Base-by-base conservation (phyloP, 1,284 basidiomycete species). In the Mycosarcoma mackinlayi region DNA sequence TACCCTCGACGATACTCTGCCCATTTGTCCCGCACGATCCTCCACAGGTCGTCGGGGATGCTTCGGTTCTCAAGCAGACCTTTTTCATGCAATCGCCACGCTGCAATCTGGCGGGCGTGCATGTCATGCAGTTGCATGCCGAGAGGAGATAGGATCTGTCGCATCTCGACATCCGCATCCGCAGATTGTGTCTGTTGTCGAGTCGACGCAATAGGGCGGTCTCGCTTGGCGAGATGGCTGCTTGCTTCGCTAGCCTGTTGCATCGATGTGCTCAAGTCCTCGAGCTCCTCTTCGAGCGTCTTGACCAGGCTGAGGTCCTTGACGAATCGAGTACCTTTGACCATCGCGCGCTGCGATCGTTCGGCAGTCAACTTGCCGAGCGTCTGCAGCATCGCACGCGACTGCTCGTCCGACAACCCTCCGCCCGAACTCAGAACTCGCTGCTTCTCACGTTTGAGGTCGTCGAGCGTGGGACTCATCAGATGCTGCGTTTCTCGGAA, bases 81-180 rank as follows among this genome's bases (percentile, higher is more conserved):
- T 5, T 2, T 3, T 16, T 57, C 60, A 14, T 31, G 23, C 14
- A 51, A 33, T 5, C 53, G 60, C 48, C 49, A 57, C 1, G 25
- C 24, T 11, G 53, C 60, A 30, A 63, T 63, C 0, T 41, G 42
- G 2, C 21, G 35, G 16, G 48, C 53, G 13, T 47, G 21, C 21
- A 16, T 16, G 27, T 62, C 60, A 0, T 21, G 18, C 7, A 46
- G 31, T n/a, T 42, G 10, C 60, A 62, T 55, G n/a, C 53, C 53
- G 4, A 54, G 24, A 4, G 40, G 41, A 6, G 16, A 11, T 1
- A 62, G 45, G 4, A 45, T 49, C 1, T 0, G 1, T 27, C 21
- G n/a, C 38, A 37, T 19, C 18, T 57, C 38, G 11, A 14, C 33
- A 14, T 48, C 38, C 3, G n/a, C 37, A 33, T 42, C 11, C 16